A percentile compares a stretch with the other conserved stretches of the same genome.
These are phyloP conservation scores for Pleurostoma richardsiae DNA, from an alignment of 2,329 filamentous ascomycete genomes.

Conservation along the genomic window DNA sequence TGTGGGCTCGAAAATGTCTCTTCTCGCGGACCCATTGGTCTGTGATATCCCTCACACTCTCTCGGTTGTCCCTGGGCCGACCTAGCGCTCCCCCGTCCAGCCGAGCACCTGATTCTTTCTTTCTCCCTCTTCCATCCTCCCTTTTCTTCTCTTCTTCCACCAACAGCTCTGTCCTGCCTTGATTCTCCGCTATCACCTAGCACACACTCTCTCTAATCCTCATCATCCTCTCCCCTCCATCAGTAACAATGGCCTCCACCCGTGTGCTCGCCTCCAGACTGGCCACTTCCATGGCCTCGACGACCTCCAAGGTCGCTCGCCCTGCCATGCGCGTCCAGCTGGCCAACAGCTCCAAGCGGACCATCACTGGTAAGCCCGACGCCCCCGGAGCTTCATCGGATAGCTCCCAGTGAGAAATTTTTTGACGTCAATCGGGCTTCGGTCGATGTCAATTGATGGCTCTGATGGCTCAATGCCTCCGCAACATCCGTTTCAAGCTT, in stretches of 20 bases:
- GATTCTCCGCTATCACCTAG: slow-evolving; percentile 10
- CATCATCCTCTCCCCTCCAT: slow-evolving; percentile 37
- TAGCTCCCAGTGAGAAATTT: neutral
- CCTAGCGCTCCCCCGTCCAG: slow-evolving; percentile 1
- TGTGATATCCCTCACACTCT: slow-evolving; percentile 14
- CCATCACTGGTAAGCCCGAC: slow-evolving; percentile 62
- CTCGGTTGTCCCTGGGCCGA: slow-evolving; percentile 12
- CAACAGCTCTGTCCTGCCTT: slow-evolving; percentile 11
- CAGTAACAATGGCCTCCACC: slow-evolving; percentile 73
- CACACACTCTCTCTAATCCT: slow-evolving; percentile 28
- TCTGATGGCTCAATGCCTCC: slow-evolving; percentile 2
- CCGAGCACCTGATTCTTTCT: slow-evolving; percentile 10
- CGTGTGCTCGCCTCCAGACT: slow-evolving; percentile 75
- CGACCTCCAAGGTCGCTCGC: slow-evolving; percentile 72
- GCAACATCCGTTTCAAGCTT: no score
- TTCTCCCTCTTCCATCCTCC: slow-evolving; percentile 12
- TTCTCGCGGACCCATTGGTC: slow-evolving; percentile 17
- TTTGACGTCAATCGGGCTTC: neutral
- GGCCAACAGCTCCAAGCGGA: slow-evolving; percentile 66
- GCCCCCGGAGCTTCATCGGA: slow-evolving; percentile 11
- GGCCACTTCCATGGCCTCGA: slow-evolving; percentile 70
- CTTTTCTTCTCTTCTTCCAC: slow-evolving; percentile 14
- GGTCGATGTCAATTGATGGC: slow-evolving; percentile 24
- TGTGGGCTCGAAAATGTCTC: slow-evolving; percentile 13
- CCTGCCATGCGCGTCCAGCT: slow-evolving; percentile 64